These are phyloP conservation scores for Hirsutella thompsonii DNA, from an alignment of 2,329 filamentous ascomycete species.

Conservation along the genomic window DNA sequence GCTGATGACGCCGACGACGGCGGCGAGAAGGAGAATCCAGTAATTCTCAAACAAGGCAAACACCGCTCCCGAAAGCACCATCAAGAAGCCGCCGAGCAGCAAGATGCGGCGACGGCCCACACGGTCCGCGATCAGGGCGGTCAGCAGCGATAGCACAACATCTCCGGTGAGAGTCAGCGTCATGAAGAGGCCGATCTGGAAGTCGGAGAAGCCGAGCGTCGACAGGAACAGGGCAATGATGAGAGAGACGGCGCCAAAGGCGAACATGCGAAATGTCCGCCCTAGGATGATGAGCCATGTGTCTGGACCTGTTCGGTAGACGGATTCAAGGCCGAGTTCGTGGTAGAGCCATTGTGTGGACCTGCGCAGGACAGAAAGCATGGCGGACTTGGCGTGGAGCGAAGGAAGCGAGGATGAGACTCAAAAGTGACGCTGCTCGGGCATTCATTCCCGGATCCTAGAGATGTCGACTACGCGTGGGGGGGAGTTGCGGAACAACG, in stretches of 20 bases:
- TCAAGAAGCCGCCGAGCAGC: constrained; percentile 37
- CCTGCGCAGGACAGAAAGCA: neutral
- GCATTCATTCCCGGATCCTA: too few species aligned
- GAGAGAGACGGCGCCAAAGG: constrained; percentile 48
- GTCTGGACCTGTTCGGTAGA: constrained; percentile 32
- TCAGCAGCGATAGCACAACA: constrained; percentile 41
- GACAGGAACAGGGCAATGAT: constrained; percentile 50
- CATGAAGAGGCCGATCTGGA: constrained; percentile 51
- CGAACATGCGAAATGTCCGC: constrained; percentile 43
- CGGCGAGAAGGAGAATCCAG: constrained; percentile 44
- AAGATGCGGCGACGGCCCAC: constrained; percentile 43
- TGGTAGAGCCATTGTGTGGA: constrained; percentile 19
- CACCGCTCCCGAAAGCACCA: constrained; percentile 40
- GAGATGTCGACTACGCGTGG: too few species aligned
- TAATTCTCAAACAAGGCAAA: constrained; percentile 44
- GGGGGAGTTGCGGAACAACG: too few species aligned
- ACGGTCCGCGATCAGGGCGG: constrained; percentile 46
- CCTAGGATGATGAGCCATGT: constrained; percentile 40
- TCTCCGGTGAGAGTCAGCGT: constrained; percentile 49
- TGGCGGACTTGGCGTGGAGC: neutral
- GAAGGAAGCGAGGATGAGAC: too few species aligned
- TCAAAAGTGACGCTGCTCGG: too few species aligned
- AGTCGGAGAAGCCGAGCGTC: constrained; percentile 39
- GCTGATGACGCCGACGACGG: constrained; percentile 48
- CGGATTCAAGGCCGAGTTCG: constrained; percentile 34